These are phyloP conservation scores for Petunia hybrid DNA, from an alignment of 305 asterid genomes.

Conservation along the genomic window DNA sequence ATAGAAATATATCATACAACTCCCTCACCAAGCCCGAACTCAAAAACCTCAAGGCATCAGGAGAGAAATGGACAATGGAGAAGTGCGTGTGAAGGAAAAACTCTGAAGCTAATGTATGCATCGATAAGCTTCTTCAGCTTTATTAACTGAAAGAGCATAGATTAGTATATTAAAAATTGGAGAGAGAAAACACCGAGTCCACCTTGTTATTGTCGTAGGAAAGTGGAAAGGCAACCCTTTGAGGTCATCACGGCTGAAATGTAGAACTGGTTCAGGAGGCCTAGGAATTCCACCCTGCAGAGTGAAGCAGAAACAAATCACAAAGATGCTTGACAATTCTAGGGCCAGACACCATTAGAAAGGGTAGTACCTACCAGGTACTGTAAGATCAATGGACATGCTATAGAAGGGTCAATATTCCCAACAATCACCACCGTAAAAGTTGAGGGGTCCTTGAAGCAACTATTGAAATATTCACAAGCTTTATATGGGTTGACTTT, in stretches of 20 bases:
- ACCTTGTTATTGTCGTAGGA: constrained; percentile 84
- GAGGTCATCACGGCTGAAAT: constrained; percentile 86
- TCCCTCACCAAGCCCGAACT: constrained; percentile 7
- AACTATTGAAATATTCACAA: constrained; percentile 80
- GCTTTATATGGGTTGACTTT: constrained; percentile 90
- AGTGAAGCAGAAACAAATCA: constrained; percentile 35
- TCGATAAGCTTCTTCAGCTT: background rate
- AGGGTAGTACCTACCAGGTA: constrained; percentile 67
- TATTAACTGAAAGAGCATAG: constrained; percentile 2
- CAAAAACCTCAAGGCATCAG: constrained; percentile 15
- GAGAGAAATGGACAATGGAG: background rate
- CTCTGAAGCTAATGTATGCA: constrained; percentile 17
- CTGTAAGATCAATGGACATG: constrained; percentile 76
- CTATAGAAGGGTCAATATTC: constrained; percentile 78
- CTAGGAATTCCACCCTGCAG: constrained; percentile 95
- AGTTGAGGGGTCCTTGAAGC: constrained; percentile 93
- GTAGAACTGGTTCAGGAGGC: constrained; percentile 69
- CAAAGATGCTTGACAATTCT: constrained; percentile 31
- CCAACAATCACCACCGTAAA: constrained; percentile 91
- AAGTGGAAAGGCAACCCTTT: constrained; percentile 88
- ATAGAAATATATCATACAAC: constrained; percentile 24
- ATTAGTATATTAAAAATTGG: constrained; percentile 26
- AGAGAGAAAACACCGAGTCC: constrained; percentile 28
- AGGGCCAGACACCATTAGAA: constrained; percentile 33
- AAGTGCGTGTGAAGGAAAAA: constrained; percentile 1